Percentiles rank a stretch among this genome's conserved stretches.
phyloP scores from a whole-genome alignment of 371 early-diverging fungal species.

The Rhizoclosmatium hyalinum region DNA sequence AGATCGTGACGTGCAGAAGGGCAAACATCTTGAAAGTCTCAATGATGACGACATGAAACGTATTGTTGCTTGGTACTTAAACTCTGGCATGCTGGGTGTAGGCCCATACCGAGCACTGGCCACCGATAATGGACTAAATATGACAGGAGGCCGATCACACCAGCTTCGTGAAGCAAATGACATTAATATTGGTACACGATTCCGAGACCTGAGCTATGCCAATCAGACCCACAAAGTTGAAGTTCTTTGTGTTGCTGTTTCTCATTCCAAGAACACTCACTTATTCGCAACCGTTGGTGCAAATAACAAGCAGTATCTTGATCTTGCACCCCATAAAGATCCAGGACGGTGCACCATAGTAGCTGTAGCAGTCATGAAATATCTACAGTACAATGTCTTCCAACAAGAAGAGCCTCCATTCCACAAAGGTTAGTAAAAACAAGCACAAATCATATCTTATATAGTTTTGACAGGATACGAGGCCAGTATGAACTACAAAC shows the following conservation, averaged over 20 bases:
- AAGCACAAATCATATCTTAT: not conserved
- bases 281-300: not conserved
- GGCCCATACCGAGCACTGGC: not conserved
- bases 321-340: not conserved
- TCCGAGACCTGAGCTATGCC: not conserved
- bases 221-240: not conserved
- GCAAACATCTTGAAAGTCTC: not conserved
- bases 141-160: not conserved
- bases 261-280: not conserved
- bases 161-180: not conserved
- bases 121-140: not conserved
- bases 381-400: not conserved
- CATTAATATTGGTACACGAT: not conserved
- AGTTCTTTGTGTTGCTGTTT: not conserved
- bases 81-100: not conserved
- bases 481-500: not conserved
- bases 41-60: not conserved
- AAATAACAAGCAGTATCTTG: not conserved
- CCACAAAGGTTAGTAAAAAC: not conserved
- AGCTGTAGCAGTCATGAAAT: not conserved
- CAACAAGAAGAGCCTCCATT: not conserved
- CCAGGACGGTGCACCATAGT: not conserved
- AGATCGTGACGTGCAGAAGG: not conserved
- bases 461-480: not conserved
- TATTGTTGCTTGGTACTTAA: not conserved